Evolutionary conservation across 164 flowering plant species (phyloP).

Genomic region (Aristolochia contorta): DNA sequence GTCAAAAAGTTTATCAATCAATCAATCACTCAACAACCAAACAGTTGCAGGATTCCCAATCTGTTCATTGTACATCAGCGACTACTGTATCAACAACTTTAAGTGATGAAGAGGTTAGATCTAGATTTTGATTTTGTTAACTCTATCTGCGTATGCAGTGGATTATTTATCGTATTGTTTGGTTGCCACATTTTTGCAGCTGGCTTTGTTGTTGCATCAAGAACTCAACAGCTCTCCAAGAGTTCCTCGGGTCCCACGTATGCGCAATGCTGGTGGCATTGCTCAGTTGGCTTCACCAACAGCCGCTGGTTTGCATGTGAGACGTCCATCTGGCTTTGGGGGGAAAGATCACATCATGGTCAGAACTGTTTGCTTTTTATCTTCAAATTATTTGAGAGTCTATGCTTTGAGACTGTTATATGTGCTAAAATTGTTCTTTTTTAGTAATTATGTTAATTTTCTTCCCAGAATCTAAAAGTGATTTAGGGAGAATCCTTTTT

Average conservation of each 20-base stretch:
- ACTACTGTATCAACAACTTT: conserved; percentile 42
- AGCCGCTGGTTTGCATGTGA: conserved; percentile 48
- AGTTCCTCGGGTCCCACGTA: conserved; percentile 93
- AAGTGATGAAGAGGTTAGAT: conserved; percentile 86
- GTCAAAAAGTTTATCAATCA: conserved; percentile 42
- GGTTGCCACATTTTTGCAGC: conserved; percentile 35
- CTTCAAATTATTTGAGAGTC: neutral
- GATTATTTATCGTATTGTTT: conserved; percentile 1
- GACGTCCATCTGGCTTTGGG: conserved; percentile 56
- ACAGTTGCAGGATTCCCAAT: conserved; percentile 21
- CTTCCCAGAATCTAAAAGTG: neutral
- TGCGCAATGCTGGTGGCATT: conserved; percentile 66
- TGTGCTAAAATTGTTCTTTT: neutral
- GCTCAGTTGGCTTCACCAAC: conserved; percentile 64
- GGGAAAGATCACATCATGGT: conserved; percentile 63
- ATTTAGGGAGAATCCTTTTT: neutral
- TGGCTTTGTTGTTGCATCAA: conserved; percentile 87
- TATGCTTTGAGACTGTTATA: neutral
- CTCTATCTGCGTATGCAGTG: neutral
- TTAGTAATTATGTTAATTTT: neutral
- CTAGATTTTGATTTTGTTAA: neutral
- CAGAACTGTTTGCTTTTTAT: conserved; percentile 10
- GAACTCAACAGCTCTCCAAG: conserved; percentile 96
- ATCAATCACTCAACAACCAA: conserved; percentile 35
- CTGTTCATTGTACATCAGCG: conserved; percentile 32